Evolutionary conservation across 768 basidiomycete species (phyloP), one percentile per base, ranked within the genome.

Genomic region (Lanmaoa rubissima): DNA sequence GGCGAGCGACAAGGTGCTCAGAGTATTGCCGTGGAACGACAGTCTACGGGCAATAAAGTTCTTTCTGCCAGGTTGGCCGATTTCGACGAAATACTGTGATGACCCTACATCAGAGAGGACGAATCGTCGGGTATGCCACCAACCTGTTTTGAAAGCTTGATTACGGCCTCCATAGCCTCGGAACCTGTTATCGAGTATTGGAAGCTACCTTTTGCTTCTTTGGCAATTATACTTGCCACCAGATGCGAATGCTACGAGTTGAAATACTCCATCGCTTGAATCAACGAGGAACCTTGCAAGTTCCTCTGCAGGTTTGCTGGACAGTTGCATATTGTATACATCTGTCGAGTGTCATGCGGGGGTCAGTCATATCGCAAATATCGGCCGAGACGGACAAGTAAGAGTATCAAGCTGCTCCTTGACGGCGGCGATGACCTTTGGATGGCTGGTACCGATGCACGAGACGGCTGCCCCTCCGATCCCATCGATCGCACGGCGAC

Each of bases 381-480:
- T 31, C 26, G 36, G 34, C 35, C 13, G 0, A 35, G 4, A 76
- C 86, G 50, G 61, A 92, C 91, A 94, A 21, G 89, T 77, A 41
- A 93, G 74, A 62, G 83, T 84, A 71, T 91, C 90, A 17, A 88
- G 76, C 63, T 94, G 92, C 54, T 90, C 83, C 69, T 92, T 90
- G 52, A 94, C 78, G 2, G 88, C 88, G 65, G 85, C 75, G 55
- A 81, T 76, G 35, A 93, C 88, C 56, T 79, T 81, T 3, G 87
- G 88, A 65, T 92, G 85, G 21, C 79, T 82, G 55, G 84, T 83
- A 3, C 92, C 93, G 43, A 95, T 69, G 69, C 88, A 91, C 12
- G 85, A 71, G 31, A 95, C 93, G 11, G 93, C 91, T 7, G 92
- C 92, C 31, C 92, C 93, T 44, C 93, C 93, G 44, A 90, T 84